These are phyloP conservation scores for Coemansia aciculifera DNA, from an alignment of 192 early-diverging fungal genomes.

Conservation along the genomic window DNA sequence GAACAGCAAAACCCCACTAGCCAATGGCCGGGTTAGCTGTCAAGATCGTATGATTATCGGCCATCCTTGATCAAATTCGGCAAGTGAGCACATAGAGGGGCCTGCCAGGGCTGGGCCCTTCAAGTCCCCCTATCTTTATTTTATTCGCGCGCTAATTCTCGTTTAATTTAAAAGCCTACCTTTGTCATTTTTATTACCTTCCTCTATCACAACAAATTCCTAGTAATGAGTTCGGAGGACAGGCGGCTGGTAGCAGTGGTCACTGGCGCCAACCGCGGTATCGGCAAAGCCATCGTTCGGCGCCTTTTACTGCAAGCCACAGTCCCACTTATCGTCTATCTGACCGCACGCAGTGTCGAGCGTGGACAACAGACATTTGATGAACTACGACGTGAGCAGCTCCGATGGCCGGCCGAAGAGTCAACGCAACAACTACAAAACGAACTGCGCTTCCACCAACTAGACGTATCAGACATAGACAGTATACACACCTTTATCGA, in stretches of 20 bases:
- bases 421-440: constrained; percentile 8
- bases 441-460: constrained; percentile 54
- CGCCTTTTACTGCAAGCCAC: constrained; percentile 29
- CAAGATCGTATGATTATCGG: constrained; percentile 1
- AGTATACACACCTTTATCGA: constrained; percentile 39
- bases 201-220: background rate
- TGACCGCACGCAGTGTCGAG: constrained; percentile 47
- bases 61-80: background rate
- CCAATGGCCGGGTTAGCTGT: background rate
- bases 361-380: constrained; percentile 47
- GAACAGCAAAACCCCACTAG: background rate
- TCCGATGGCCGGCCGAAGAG: constrained; percentile 3
- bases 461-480: constrained; percentile 34
- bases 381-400: constrained; percentile 40
- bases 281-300: constrained; percentile 49
- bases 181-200: background rate
- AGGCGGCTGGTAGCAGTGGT: constrained; percentile 45
- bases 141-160: no score
- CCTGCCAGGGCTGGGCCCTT: background rate
- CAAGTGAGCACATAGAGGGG: background rate
- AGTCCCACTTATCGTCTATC: constrained; percentile 43
- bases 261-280: constrained; percentile 52
- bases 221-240: constrained; percentile 20
- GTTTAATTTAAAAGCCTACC: background rate
- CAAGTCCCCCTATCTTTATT: background rate